phyloP scores from a whole-genome alignment of 306 rosid genomes.

The Oemleria cerasiformis region DNA sequence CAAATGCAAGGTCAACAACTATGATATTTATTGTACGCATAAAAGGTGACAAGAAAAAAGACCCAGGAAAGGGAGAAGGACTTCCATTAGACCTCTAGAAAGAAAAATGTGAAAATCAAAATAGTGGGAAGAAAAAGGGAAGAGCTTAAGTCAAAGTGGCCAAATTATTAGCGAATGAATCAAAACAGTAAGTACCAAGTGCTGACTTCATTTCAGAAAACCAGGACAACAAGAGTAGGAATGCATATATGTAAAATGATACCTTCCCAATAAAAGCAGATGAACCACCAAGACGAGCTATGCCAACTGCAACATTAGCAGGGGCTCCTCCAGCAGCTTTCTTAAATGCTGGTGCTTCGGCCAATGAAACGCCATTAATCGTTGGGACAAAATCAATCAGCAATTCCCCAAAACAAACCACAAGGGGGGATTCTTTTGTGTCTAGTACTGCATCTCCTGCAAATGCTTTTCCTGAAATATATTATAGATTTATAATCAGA shows the following conservation, averaged over 20 bases:
- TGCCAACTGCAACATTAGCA: slow-evolving; percentile 96
- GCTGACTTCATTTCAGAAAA: slow-evolving; percentile 9
- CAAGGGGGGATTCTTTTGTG: slow-evolving; percentile 68
- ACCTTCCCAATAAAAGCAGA: slow-evolving; percentile 97
- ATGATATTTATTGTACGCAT: neutral
- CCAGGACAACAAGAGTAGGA: slow-evolving; percentile 16
- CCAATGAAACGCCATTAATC: slow-evolving; percentile 69
- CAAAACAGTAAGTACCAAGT: neutral
- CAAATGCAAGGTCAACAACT: neutral
- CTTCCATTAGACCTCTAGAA: neutral
- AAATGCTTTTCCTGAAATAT: slow-evolving; percentile 59
- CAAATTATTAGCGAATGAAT: neutral
- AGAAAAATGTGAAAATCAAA: neutral
- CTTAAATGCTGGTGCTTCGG: slow-evolving; percentile 87
- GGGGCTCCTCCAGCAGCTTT: slow-evolving; percentile 99
- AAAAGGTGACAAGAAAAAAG: slow-evolving; percentile 5
- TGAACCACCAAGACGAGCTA: slow-evolving; percentile 91
- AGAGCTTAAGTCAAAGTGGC: neutral
- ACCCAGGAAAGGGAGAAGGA: neutral
- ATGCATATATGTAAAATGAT: slow-evolving; percentile 12
- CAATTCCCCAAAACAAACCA: slow-evolving; percentile 95
- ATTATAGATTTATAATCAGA: slow-evolving; percentile 7
- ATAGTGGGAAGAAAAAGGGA: neutral
- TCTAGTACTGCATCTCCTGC: slow-evolving; percentile 50
- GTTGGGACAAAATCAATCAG: slow-evolving; percentile 97